Evolutionary conservation across 306 rosid species (phyloP).

Genomic region (Vicia villosa): DNA sequence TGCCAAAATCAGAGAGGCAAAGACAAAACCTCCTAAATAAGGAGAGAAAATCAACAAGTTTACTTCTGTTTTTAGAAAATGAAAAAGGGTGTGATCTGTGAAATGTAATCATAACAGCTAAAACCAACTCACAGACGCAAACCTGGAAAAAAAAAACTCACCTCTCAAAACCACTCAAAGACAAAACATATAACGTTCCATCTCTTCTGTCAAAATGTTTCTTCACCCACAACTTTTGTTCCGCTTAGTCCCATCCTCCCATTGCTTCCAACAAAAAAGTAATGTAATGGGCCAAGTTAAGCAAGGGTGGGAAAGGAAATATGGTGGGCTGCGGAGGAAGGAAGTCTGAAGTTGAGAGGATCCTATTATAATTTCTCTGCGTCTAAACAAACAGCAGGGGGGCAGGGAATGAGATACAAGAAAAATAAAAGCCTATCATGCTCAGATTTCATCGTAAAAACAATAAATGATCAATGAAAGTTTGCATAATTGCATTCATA

Average conservation of each 20-base stretch:
- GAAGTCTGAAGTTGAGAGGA: background rate
- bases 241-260: background rate
- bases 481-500: too few species aligned
- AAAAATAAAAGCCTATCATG: too few species aligned
- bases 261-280: background rate
- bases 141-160: background rate
- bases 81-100: background rate
- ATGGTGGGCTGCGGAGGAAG: background rate
- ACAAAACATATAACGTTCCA: background rate
- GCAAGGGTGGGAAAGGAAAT: background rate
- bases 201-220: background rate
- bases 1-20: slow-evolving; percentile 1
- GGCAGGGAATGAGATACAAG: background rate
- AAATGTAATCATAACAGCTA: background rate
- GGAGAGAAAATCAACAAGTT: background rate
- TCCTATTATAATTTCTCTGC: background rate
- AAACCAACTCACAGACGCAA: background rate
- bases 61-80: too few species aligned
- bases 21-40: slow-evolving; percentile 6
- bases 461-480: too few species aligned
- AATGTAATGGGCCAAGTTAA: background rate
- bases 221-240: background rate
- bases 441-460: too few species aligned
- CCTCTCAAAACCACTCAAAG: background rate
- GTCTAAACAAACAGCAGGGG: background rate